Evolutionary conservation across 176 grass and related monocot genomes (phyloP), one percentile per base, ranked within the genome.

Genomic region (Saccharum spontaneum): DNA sequence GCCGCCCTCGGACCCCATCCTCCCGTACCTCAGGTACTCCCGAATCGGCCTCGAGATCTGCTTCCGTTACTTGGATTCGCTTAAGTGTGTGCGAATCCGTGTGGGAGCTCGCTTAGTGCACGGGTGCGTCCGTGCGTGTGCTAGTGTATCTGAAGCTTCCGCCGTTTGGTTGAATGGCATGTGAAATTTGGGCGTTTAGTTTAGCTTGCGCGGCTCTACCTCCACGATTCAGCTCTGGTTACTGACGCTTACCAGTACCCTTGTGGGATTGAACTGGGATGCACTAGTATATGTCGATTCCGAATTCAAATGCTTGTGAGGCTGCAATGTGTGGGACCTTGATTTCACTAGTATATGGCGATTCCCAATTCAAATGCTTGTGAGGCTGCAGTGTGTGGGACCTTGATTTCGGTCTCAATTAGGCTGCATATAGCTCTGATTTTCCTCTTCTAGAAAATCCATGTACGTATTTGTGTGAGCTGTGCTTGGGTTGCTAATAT

Each of bases 1-100:
- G 54, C 57, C 41, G 61, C 83, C 46, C 40, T 75, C 39, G 57
- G 97, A 99, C 85, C 91, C 93, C 36, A 90, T 99, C 73, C 88
- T 88, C 63, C 93, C 93, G 1, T 90, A 85, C 83, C 88, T 96
- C 60, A 79, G 93, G 97, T 96, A 83, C 16, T 10, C 23, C 63
- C 50, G 31, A 34, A 37, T 36, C 41, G 2, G n/a, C 52, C n/a
- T 79, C 38, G 3, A 46, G 12, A 86, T 82, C 5, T 34, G 37
- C 24, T 41, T 54, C 15, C 22, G 14, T 7, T 11, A 15, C 77
- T 65, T 50, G 0, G 60, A 79, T 79, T 83, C 38, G 11, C 61
- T 61, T 61, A 79, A 79, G 43, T 3, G 9, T 48, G 46, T 39
- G 37, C 6, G 8, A 24, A n/a, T 23, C 75, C 41, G 59, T 74